A percentile compares a stretch with the other conserved stretches of the same genome.
Evolutionary conservation across 2,329 filamentous ascomycete species (phyloP).

Genomic region (Tolypocladium ophioglossoides): DNA sequence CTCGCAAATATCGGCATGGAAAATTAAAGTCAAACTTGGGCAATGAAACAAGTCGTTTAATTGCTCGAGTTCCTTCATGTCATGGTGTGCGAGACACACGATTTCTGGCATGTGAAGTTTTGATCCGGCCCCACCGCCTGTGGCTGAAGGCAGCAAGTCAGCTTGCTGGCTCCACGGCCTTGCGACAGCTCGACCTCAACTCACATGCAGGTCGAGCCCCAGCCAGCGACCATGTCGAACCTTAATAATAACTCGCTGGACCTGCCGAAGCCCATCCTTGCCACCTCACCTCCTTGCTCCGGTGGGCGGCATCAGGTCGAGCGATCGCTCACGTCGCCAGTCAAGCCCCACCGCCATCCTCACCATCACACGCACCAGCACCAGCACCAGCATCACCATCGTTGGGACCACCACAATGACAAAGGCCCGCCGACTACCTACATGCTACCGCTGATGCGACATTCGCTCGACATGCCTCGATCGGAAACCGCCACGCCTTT

Average conservation of each 20-base stretch:
- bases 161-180: too few relatives aligned
- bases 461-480: constrained; percentile 34
- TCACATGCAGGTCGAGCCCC: constrained; percentile 2
- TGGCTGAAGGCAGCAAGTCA: too few relatives aligned
- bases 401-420: constrained; percentile 18
- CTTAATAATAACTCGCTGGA: constrained; percentile 9
- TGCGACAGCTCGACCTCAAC: background rate
- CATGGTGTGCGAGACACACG: background rate
- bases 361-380: constrained; percentile 19
- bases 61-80: background rate
- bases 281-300: constrained; percentile 9
- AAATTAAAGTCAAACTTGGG: background rate
- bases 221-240: constrained; percentile 6
- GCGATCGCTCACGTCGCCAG: constrained; percentile 42
- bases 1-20: background rate
- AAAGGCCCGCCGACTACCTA: constrained; percentile 14
- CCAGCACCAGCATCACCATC: constrained; percentile 18
- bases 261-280: constrained; percentile 6
- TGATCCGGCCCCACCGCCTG: background rate
- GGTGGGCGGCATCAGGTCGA: constrained; percentile 39
- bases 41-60: too few relatives aligned
- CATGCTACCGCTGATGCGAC: constrained; percentile 19
- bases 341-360: constrained; percentile 28
- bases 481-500: constrained; percentile 34
- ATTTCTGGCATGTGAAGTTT: constrained; percentile 1